phyloP scores from a whole-genome alignment of 2,329 filamentous ascomycete genomes.

The Cladosporium cucumerinum region DNA sequence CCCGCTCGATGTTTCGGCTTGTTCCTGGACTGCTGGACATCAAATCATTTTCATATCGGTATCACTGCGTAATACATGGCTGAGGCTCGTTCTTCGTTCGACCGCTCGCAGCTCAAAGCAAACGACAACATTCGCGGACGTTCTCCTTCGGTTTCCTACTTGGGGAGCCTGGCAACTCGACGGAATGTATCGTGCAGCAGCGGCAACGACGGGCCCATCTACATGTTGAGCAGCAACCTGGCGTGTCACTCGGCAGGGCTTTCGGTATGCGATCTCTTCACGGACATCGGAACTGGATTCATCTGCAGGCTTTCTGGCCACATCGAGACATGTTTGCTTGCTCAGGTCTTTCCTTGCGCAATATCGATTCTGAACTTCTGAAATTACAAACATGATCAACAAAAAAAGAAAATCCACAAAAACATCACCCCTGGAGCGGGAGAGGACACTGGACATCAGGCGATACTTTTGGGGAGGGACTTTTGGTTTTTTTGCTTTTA shows the following conservation, averaged over 20 bases:
- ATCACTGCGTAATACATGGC: constrained; percentile 28
- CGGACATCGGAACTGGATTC: constrained; percentile 20
- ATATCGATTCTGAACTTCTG: constrained; percentile 7
- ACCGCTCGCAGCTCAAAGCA: constrained; percentile 14
- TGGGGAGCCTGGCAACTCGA: neutral
- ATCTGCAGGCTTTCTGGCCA: constrained; percentile 24
- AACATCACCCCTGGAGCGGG: constrained; percentile 9
- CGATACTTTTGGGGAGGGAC: neutral
- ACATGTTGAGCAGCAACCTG: constrained; percentile 25
- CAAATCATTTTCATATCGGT: constrained; percentile 32
- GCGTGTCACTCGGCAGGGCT: constrained; percentile 41
- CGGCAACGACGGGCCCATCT: constrained; percentile 16
- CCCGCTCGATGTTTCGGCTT: constrained; percentile 19
- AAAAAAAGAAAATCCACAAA: constrained; percentile 16
- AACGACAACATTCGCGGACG: constrained; percentile 11
- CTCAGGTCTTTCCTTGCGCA: constrained; percentile 15
- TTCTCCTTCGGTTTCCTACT: neutral
- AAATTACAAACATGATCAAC: neutral
- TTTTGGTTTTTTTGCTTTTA: constrained; percentile 3
- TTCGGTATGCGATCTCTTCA: constrained; percentile 26
- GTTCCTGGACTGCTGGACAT: constrained; percentile 22
- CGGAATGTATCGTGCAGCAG: constrained; percentile 15
- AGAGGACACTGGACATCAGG: constrained; percentile 4
- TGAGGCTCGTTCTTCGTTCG: constrained; percentile 19
- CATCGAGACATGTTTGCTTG: constrained; percentile 16